Percentiles rank a stretch among this genome's conserved stretches.
These are phyloP conservation scores for Begonia fuchsioides DNA, from an alignment of 306 rosid species.

Conservation along the genomic window DNA sequence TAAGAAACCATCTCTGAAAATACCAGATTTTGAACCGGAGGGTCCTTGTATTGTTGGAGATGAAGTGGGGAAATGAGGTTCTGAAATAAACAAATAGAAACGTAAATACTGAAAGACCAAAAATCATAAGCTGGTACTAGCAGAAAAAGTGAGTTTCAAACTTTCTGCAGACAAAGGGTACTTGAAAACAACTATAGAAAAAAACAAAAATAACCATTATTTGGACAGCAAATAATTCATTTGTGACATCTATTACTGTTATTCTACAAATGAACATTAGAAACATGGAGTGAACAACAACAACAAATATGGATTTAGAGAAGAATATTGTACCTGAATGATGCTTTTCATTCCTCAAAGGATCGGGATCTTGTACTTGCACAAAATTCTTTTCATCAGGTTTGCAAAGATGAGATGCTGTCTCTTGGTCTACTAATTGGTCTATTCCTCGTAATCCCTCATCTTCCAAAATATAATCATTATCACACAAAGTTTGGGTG, in stretches of 20 bases:
- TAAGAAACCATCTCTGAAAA: too few relatives aligned
- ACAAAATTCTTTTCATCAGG: conserved; percentile 8
- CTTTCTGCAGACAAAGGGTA: too few relatives aligned
- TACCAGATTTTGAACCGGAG: conserved; percentile 9
- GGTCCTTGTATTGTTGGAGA: conserved; percentile 1
- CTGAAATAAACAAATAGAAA: not conserved
- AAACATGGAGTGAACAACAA: not conserved
- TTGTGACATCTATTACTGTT: too few relatives aligned
- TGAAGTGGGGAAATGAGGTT: conserved; percentile 3
- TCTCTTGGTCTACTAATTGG: conserved; percentile 12
- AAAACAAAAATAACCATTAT: too few relatives aligned
- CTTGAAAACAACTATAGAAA: too few relatives aligned
- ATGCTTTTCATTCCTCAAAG: conserved; percentile 5
- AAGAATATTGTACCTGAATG: conserved; percentile 30
- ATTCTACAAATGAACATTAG: too few relatives aligned
- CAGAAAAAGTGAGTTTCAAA: too few relatives aligned
- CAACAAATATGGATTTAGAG: not conserved
- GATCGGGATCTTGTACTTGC: conserved; percentile 8
- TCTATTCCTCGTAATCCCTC: conserved; percentile 9
- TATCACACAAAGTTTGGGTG: conserved; percentile 36
- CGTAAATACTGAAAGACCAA: not conserved
- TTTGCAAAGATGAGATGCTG: not conserved
- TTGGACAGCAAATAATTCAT: too few relatives aligned
- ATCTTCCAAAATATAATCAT: conserved; percentile 16
- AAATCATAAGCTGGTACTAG: too few relatives aligned